Conservation (phyloP, 78 protist species). For the Andalucia godoyi region DNA sequence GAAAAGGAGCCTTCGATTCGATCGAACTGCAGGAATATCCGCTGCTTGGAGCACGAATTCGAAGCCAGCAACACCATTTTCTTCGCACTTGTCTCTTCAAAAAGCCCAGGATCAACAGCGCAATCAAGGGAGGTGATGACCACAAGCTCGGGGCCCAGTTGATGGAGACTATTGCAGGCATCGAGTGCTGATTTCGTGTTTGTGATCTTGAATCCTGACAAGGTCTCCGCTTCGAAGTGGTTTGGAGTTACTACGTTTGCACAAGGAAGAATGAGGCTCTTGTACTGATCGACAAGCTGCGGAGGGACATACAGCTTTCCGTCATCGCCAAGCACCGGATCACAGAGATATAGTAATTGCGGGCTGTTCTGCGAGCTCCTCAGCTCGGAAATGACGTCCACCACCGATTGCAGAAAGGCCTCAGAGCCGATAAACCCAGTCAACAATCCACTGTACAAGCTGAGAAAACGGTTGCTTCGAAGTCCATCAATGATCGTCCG, state of each 20-base stretch:
- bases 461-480: not conserved
- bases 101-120: not conserved
- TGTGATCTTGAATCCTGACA: not conserved
- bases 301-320: conserved; percentile 27
- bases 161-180: not conserved
- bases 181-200: not conserved
- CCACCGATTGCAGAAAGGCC: not conserved
- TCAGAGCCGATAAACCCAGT: conserved; percentile 35
- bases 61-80: not conserved
- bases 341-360: not conserved
- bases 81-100: not conserved
- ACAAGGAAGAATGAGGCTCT: not conserved
- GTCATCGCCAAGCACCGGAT: conserved; percentile 41
- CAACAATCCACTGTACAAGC: not conserved
- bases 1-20: not conserved
- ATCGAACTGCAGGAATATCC: not conserved
- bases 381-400: not conserved
- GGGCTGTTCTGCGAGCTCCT: not conserved
- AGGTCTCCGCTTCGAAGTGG: conserved; percentile 11
- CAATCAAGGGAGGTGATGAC: not conserved
- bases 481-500: not conserved
- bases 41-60: not conserved
- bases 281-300: conserved; percentile 4
- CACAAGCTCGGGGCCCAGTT: not conserved
- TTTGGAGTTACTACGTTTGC: conserved; percentile 25